Percentiles rank a stretch among this genome's conserved stretches.
phyloP scores from a whole-genome alignment of 2,329 filamentous ascomycete species.

The Aspergillus unguis region DNA sequence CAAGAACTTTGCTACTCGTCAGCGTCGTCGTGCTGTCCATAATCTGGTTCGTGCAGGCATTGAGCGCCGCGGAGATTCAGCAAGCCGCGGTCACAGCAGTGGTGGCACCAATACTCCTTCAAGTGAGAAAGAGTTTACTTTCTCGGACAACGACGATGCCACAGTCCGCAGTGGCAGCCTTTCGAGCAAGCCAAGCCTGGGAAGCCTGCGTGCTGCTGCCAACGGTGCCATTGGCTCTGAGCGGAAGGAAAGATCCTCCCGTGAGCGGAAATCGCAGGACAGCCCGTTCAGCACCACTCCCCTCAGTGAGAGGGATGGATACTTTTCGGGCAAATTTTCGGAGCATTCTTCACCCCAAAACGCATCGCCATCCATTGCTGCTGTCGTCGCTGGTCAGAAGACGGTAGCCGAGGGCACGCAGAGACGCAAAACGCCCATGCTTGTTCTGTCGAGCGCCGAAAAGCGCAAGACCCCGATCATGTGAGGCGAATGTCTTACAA shows the following conservation, averaged over 20 bases:
- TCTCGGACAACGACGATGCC: constrained; percentile 72
- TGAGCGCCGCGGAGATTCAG: constrained; percentile 71
- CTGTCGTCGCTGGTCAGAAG: constrained; percentile 51
- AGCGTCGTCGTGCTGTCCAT: constrained; percentile 85
- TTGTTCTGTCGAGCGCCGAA: constrained; percentile 83
- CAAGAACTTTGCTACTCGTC: constrained; percentile 92
- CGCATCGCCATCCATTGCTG: constrained; percentile 37
- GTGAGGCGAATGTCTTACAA: constrained; percentile 41
- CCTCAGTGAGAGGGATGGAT: constrained; percentile 58
- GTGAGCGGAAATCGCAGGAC: constrained; percentile 54
- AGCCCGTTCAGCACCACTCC: constrained; percentile 59
- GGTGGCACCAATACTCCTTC: constrained; percentile 82
- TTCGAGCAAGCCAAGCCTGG: constrained; percentile 69
- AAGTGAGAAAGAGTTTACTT: constrained; percentile 71
- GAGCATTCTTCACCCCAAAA: constrained; percentile 35
- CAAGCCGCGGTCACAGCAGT: constrained; percentile 62
- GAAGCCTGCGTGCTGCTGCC: constrained; percentile 71
- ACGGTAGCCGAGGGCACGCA: constrained; percentile 53
- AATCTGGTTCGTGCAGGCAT: constrained; percentile 87
- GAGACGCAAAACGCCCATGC: constrained; percentile 78
- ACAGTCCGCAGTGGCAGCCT: constrained; percentile 75
- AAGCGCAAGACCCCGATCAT: constrained; percentile 76
- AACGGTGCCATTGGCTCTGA: constrained; percentile 87
- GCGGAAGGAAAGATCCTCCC: constrained; percentile 65
- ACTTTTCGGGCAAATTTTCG: constrained; percentile 55